Base-by-base conservation (phyloP, 2,329 filamentous ascomycete genomes). In the Penicillium sp. region DNA sequence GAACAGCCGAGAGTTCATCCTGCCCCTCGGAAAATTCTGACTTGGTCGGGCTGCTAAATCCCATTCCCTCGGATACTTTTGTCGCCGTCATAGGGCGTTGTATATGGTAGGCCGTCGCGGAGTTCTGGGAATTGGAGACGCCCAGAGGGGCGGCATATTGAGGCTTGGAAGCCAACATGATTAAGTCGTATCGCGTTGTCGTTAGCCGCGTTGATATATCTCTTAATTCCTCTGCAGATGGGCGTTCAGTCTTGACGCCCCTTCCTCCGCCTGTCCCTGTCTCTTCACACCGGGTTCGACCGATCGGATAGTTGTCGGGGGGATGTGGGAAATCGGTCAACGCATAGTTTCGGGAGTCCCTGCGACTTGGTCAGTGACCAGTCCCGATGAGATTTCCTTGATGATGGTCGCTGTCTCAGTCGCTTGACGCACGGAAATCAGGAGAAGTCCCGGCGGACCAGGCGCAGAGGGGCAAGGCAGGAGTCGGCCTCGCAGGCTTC, bases 21-120 rank as follows among this genome's bases (percentile, higher is more conserved):
- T 85, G 84, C 45, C 77, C 79, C 67, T 96, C 93, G 26, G 92
- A 95, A 77, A 97, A 97, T 69, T 97, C 93, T 30, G 92, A 96
- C 73, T 96, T 92, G 66, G 93, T 97, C 48, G 93, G 93, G 74
- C 92, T 96, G 45, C 87, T 85, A 73, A 90, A 94, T 28, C 74
- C 69, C 45, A 72, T 69, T 30, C 76, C 75, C 65, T 78, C 72
- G 52, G 72, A 73, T 28, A 68, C 61, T 58, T 70, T 71, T 35
- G 71, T 66, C 16, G 71, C 67, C 6, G 70, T 68, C 35, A 68
- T 59, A 6, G 73, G 65, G 61, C 72, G 75, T 42, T 73, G 71
- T 7, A 73, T 61, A 52, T 76, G 64, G 66, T 74, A 75, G 43
- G 73, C 68, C 2, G 71, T 70, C n/a, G 71, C 64, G 30, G 76